Percentiles rank a stretch among this genome's conserved stretches.
Evolutionary conservation across 805 yeast genomes (phyloP).

Genomic region (Millerozyma acaciae): DNA sequence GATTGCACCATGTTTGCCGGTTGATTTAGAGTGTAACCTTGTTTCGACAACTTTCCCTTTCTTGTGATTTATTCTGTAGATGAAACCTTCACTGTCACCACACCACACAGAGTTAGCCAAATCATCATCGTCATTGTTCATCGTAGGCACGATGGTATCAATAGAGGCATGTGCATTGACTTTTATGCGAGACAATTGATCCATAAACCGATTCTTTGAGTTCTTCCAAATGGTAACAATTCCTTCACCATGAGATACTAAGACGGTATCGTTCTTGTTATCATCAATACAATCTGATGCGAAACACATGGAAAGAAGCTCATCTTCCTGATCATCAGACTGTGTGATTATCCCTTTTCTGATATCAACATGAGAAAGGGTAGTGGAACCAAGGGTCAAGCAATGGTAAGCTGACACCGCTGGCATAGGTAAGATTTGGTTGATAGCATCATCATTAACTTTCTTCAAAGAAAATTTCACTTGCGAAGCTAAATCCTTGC

Average conservation of each 20-base stretch:
- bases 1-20: constrained; percentile 30
- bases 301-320: constrained; percentile 70
- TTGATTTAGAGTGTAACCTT: constrained; percentile 55
- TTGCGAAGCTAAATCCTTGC: constrained; percentile 44
- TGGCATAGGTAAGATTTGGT: constrained; percentile 66
- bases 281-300: constrained; percentile 45
- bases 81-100: constrained; percentile 73
- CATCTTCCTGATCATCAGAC: constrained; percentile 93
- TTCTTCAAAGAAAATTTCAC: constrained; percentile 45
- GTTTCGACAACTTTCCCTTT: constrained; percentile 61
- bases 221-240: constrained; percentile 83
- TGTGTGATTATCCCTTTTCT: constrained; percentile 62
- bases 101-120: constrained; percentile 58
- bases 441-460: constrained; percentile 76
- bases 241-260: constrained; percentile 91
- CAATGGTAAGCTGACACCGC: constrained; percentile 74
- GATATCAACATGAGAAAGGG: constrained; percentile 72
- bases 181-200: constrained; percentile 75
- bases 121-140: constrained; percentile 49
- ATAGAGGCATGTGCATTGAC: constrained; percentile 67
- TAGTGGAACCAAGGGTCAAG: constrained; percentile 77
- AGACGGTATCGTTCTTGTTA: constrained; percentile 56
- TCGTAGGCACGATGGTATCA: constrained; percentile 60
- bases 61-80: constrained; percentile 64
- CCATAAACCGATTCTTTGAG: constrained; percentile 60